phyloP scores from a whole-genome alignment of 306 rosid species.

The Neltuma alba region DNA sequence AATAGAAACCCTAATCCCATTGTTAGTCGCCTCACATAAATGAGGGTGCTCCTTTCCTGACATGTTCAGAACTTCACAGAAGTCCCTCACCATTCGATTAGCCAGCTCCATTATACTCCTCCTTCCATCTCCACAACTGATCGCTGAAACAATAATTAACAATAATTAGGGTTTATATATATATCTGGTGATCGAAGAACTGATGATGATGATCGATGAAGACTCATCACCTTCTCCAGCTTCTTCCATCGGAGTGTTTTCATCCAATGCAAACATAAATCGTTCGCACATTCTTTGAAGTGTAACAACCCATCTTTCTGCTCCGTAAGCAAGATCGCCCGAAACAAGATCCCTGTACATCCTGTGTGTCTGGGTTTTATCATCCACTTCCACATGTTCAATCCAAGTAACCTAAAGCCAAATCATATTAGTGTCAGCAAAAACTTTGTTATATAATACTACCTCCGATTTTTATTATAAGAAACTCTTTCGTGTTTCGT shows the following conservation, averaged over 20 bases:
- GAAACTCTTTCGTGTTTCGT: too few species aligned
- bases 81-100: constrained; percentile 64
- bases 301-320: constrained; percentile 67
- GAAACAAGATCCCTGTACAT: constrained; percentile 53
- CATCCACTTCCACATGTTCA: constrained; percentile 75
- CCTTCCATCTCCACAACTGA: constrained; percentile 42
- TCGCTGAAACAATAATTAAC: constrained; percentile 33
- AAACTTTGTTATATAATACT: too few species aligned
- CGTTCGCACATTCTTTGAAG: constrained; percentile 78
- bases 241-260: constrained; percentile 28
- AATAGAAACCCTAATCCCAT: constrained; percentile 47
- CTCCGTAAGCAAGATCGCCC: constrained; percentile 54
- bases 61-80: constrained; percentile 52
- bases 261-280: constrained; percentile 27
- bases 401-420: constrained; percentile 66
- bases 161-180: neutral
- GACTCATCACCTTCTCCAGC: constrained; percentile 42
- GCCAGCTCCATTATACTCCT: constrained; percentile 52
- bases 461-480: too few species aligned
- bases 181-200: neutral
- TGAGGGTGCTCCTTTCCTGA: constrained; percentile 52
- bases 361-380: constrained; percentile 47
- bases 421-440: neutral
- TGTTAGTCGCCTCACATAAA: constrained; percentile 40
- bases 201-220: neutral